phyloP scores from a whole-genome alignment of 495 filamentous ascomycete genomes.

The Aspergillus saccharolyticus region DNA sequence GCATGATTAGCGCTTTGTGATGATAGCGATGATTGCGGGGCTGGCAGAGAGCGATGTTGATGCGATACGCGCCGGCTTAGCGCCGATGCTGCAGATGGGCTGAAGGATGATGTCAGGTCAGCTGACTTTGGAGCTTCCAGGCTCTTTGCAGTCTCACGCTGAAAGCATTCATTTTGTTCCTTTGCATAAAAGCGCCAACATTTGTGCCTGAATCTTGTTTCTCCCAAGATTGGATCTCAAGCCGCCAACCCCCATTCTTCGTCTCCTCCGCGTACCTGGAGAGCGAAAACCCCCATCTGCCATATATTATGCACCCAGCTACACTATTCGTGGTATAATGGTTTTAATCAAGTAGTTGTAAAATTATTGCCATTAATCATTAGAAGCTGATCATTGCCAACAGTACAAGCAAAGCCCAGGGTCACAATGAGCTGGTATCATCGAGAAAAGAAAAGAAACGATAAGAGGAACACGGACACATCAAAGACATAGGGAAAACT shows the following conservation, averaged over 20 bases:
- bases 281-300: background rate
- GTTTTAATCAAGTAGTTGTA: constrained; percentile 17
- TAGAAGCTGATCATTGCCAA: constrained; percentile 31
- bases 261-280: background rate
- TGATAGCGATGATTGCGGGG: constrained; percentile 13
- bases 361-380: constrained; percentile 31
- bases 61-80: constrained; percentile 36
- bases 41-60: constrained; percentile 8
- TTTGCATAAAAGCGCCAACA: background rate
- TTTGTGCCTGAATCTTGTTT: background rate
- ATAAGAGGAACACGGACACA: constrained; percentile 12
- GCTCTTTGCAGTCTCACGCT: background rate
- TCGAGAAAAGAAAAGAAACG: constrained; percentile 25
- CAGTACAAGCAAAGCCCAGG: constrained; percentile 28
- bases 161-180: background rate
- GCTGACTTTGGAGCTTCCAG: constrained; percentile 11
- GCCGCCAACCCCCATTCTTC: background rate
- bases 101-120: constrained; percentile 17
- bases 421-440: constrained; percentile 44
- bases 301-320: background rate
- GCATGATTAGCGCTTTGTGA: constrained; percentile 21
- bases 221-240: background rate
- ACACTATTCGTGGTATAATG: background rate
- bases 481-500: constrained; percentile 19
- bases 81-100: constrained; percentile 22